Percentiles rank a stretch among this genome's conserved stretches.
Evolutionary conservation across 2,329 filamentous ascomycete genomes (phyloP).

Genomic region (Scytalidium lignicola): DNA sequence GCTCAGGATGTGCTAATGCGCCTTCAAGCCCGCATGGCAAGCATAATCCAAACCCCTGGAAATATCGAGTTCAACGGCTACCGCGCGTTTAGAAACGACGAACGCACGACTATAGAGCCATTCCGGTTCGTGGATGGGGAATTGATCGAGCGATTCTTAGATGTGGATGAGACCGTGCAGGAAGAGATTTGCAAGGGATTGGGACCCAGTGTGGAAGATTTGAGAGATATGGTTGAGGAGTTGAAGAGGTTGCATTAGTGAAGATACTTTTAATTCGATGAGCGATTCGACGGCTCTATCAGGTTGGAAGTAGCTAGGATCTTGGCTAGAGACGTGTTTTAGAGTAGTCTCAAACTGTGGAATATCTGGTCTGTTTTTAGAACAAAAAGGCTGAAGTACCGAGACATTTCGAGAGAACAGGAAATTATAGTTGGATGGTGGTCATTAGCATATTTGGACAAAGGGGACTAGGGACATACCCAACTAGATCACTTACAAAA

Average conservation of each 20-base stretch:
- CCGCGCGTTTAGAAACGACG: conserved; percentile 73
- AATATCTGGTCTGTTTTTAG: too few species aligned
- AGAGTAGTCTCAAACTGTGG: too few species aligned
- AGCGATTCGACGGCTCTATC: too few species aligned
- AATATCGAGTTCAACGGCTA: conserved; percentile 72
- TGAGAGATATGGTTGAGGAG: conserved; percentile 58
- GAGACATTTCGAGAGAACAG: too few species aligned
- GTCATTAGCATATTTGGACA: too few species aligned
- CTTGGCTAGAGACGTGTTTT: too few species aligned
- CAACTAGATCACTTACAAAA: too few species aligned
- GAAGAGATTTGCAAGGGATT: conserved; percentile 47
- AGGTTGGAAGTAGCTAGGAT: too few species aligned
- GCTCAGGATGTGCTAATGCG: conserved; percentile 77
- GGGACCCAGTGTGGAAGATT: conserved; percentile 56
- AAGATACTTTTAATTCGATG: not conserved
- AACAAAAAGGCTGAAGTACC: too few species aligned
- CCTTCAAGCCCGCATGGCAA: conserved; percentile 68
- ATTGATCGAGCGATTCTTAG: conserved; percentile 78
- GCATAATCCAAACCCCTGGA: conserved; percentile 63
- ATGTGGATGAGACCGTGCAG: conserved; percentile 57
- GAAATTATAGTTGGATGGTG: too few species aligned
- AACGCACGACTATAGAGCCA: conserved; percentile 67
- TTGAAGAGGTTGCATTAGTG: conserved; percentile 55
- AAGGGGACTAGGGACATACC: too few species aligned
- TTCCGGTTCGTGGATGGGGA: conserved; percentile 90